Percentiles rank a stretch among this genome's conserved stretches.
These are phyloP conservation scores for Candida sojae DNA, from an alignment of 1,139 yeast genomes.

Conservation along the genomic window DNA sequence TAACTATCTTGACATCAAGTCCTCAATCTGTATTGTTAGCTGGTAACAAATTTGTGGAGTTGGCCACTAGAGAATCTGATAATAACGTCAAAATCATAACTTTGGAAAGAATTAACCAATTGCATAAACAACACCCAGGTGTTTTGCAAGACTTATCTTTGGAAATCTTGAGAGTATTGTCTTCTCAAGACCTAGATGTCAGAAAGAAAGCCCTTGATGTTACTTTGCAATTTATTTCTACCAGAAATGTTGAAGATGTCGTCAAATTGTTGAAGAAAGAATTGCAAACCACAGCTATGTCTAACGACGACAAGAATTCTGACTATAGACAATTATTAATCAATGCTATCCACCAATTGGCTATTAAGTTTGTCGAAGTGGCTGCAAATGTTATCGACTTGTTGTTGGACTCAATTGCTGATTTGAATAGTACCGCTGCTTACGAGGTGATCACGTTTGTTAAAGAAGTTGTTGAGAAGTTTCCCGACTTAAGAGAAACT, in stretches of 20 bases:
- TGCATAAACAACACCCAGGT: constrained; percentile 78
- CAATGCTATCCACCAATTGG: constrained; percentile 86
- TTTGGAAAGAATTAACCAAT: constrained; percentile 78
- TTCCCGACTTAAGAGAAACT: constrained; percentile 73
- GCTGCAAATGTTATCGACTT: constrained; percentile 90
- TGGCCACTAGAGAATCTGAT: constrained; percentile 90
- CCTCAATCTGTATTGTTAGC: constrained; percentile 71
- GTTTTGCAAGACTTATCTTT: constrained; percentile 81
- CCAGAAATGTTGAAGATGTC: constrained; percentile 93
- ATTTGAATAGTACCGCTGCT: constrained; percentile 83
- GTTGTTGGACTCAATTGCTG: constrained; percentile 82
- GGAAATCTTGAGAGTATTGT: constrained; percentile 82
- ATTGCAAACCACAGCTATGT: constrained; percentile 66
- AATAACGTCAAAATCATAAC: constrained; percentile 92
- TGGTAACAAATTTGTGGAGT: constrained; percentile 81
- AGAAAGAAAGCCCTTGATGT: constrained; percentile 86
- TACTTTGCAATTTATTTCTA: constrained; percentile 74
- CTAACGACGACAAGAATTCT: constrained; percentile 73
- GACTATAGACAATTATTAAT: constrained; percentile 91
- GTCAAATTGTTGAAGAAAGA: constrained; percentile 91
- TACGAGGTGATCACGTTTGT: constrained; percentile 85
- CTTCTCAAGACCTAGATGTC: constrained; percentile 88
- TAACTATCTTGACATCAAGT: constrained; percentile 70
- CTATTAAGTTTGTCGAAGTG: constrained; percentile 85
- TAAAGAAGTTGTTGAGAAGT: constrained; percentile 91